Evolutionary conservation across 2,329 filamentous ascomycete species (phyloP).

Genomic region (Monosporascus cannonballus): DNA sequence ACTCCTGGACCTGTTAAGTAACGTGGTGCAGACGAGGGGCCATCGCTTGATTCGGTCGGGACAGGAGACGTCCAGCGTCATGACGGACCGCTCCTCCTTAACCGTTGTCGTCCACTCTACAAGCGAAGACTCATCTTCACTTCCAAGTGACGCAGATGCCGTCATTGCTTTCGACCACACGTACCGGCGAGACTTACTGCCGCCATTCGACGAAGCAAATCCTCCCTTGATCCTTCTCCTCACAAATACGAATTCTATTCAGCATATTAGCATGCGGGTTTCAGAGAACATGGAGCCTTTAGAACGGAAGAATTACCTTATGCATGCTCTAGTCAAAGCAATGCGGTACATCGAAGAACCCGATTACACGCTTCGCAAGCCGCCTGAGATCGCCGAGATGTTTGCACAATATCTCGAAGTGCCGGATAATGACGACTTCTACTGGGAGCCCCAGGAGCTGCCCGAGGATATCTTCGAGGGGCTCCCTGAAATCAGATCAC

Average conservation of each 20-base stretch:
- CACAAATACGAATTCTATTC: conserved; percentile 45
- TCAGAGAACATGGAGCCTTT: conserved; percentile 31
- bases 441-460: conserved; percentile 41
- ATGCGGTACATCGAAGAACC: conserved; percentile 33
- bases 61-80: conserved; percentile 11
- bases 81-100: conserved; percentile 14
- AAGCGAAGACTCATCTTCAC: conserved; percentile 27
- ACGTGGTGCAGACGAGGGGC: conserved; percentile 36
- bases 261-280: conserved; percentile 47
- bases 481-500: conserved; percentile 33
- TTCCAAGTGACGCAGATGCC: conserved; percentile 38
- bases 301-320: conserved; percentile 41
- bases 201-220: conserved; percentile 15
- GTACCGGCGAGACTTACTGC: conserved; percentile 31
- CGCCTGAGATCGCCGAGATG: conserved; percentile 38
- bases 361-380: conserved; percentile 32
- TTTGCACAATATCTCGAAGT: conserved; percentile 42
- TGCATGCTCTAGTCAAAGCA: conserved; percentile 26
- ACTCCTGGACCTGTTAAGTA: conserved; percentile 45
- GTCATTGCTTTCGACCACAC: conserved; percentile 50
- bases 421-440: conserved; percentile 30
- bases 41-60: conserved; percentile 25
- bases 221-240: conserved; percentile 42
- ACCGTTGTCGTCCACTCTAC: conserved; percentile 38
- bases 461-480: conserved; percentile 43